Evolutionary conservation across 139 green algal genomes (phyloP), one percentile per base, ranked within the genome.

Genomic region (Chara braunii): DNA sequence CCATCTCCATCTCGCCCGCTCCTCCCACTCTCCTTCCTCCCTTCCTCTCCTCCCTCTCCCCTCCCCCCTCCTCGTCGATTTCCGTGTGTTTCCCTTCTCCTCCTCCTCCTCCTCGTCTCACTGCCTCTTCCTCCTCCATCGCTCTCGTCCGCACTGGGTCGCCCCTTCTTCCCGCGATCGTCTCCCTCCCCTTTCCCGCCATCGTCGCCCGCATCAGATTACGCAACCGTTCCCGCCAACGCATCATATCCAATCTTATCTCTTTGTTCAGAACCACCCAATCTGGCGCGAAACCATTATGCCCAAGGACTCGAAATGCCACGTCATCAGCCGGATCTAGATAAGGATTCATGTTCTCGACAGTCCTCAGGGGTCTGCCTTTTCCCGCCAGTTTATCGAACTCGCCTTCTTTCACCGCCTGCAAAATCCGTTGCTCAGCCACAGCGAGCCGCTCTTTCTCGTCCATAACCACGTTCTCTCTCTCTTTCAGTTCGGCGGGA

Each of bases 391-490:
- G 51, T 29, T 70, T 72, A 6, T 71, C 54, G 51, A 71, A 71
- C 5, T 72, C 52, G 32, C 61, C 61, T 8, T 71, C 37, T 4
- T 58, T 28, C 61, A 71, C 72, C 5, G 61, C 29, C 57, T 71
- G 61, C 61, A 74, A 58, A 5, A 71, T 70, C 11, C 61, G 56
- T 58, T 71, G 61, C 51, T 71, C 61, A 11, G 33, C 58, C 43
- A 64, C 58, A 59, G 32, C 7, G 6, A 60, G 18, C 40, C 18
- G 40, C 40, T 48, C 40, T 48, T 18, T 18, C 40, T 48, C 40
- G 18, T 26, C 40, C 40, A 26, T 48, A 18, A 48, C 18, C 18
- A 48, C 18, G 40, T 48, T 18, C 18, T 48, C 40, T 48, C 40
- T 48, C 18, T 48, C 18, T 18, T 18, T 18, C 40, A 48, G 40